Conservation (phyloP, 177 flowering plant genomes). For the Vitis hybrid region DNA sequence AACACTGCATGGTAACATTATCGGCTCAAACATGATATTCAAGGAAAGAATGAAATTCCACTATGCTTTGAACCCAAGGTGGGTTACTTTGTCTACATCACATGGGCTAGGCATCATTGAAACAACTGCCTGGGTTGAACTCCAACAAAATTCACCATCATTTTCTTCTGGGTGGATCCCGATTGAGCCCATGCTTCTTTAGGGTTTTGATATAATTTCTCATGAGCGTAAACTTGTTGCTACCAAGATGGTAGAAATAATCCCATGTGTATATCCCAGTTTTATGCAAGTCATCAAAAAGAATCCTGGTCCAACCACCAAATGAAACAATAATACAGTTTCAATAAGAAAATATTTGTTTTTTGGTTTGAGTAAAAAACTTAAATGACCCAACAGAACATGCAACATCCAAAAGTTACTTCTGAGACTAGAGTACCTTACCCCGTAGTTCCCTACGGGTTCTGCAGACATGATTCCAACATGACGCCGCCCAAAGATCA, state of each 20-base stretch:
- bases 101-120: background rate
- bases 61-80: too few species aligned
- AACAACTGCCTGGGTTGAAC: background rate
- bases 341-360: background rate
- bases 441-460: conserved; percentile 95
- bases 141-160: background rate
- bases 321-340: conserved; percentile 2
- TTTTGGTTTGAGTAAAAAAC: too few species aligned
- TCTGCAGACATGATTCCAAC: conserved; percentile 97
- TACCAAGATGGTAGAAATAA: conserved; percentile 81
- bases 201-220: conserved; percentile 61
- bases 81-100: too few species aligned
- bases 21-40: too few species aligned
- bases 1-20: too few species aligned
- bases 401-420: background rate
- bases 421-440: conserved; percentile 55
- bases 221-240: conserved; percentile 78
- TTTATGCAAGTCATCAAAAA: conserved; percentile 93
- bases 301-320: conserved; percentile 45
- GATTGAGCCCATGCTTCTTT: conserved; percentile 38
- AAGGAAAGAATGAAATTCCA: too few species aligned
- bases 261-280: conserved; percentile 96
- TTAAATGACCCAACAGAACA: background rate
- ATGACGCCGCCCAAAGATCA: conserved; percentile 80
- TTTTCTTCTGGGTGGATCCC: conserved; percentile 45